These are phyloP conservation scores for Lentinula boryana DNA, from an alignment of 768 basidiomycete species.

Conservation along the genomic window DNA sequence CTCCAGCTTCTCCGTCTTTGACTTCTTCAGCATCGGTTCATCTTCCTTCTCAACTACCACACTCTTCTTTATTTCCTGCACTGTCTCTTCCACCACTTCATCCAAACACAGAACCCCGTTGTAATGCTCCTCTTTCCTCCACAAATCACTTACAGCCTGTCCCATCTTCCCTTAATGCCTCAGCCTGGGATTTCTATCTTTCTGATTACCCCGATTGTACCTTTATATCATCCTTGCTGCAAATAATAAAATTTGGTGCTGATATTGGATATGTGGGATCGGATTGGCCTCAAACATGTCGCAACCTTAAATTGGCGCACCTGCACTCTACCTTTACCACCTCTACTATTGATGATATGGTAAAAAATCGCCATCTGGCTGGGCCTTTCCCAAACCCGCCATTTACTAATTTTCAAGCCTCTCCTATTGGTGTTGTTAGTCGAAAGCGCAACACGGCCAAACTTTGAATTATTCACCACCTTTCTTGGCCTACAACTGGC, in stretches of 20 bases:
- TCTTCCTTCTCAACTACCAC: neutral
- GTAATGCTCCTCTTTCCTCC: conserved; percentile 6
- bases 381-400: too few species aligned
- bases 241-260: neutral
- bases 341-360: too few species aligned
- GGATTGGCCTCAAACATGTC: neutral
- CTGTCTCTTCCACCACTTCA: conserved; percentile 4
- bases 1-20: neutral
- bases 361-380: too few species aligned
- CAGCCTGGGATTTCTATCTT: neutral
- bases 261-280: neutral
- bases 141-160: neutral
- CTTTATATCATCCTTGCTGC: neutral
- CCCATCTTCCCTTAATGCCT: too few species aligned
- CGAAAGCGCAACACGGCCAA: too few species aligned
- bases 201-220: neutral
- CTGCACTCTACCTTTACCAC: too few species aligned
- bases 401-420: too few species aligned
- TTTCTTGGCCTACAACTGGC: too few species aligned
- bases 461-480: too few species aligned
- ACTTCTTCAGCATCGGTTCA: neutral
- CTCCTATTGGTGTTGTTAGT: too few species aligned
- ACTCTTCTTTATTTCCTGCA: neutral
- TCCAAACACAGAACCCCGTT: conserved; percentile 11
- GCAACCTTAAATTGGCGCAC: neutral